Conservation (phyloP, 2,329 filamentous ascomycete species). For the Colletotrichum aenigma region DNA sequence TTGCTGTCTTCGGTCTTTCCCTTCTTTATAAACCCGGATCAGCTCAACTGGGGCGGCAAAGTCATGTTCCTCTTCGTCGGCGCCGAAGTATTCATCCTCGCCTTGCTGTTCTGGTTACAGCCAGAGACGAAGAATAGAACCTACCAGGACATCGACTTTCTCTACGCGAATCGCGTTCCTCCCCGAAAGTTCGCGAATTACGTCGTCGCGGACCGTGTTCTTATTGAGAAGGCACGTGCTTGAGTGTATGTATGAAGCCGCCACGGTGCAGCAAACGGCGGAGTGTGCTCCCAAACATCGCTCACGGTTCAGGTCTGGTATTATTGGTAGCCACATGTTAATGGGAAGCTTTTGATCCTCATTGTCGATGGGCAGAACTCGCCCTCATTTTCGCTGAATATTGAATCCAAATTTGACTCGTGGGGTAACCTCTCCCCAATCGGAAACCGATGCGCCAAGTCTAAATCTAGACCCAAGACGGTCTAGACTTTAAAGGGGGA, state of each 20-base stretch:
- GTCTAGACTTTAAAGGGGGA: background rate
- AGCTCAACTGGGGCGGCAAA: slow-evolving; percentile 41
- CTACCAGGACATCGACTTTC: slow-evolving; percentile 35
- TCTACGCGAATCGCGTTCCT: slow-evolving; percentile 28
- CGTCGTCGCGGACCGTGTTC: slow-evolving; percentile 21
- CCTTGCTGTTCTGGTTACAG: slow-evolving; percentile 34
- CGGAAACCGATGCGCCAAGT: background rate
- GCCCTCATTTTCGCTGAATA: background rate
- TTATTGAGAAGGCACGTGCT: background rate
- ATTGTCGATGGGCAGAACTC: background rate
- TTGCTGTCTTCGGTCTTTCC: slow-evolving; percentile 31
- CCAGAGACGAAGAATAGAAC: slow-evolving; percentile 42
- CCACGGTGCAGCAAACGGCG: background rate
- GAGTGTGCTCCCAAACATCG: background rate
- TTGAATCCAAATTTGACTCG: background rate
- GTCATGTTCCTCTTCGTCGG: slow-evolving; percentile 40
- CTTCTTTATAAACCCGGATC: slow-evolving; percentile 41
- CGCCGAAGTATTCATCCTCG: slow-evolving; percentile 36
- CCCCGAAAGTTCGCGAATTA: slow-evolving; percentile 28
- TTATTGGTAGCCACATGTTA: background rate
- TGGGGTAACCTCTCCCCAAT: background rate
- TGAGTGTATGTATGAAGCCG: background rate
- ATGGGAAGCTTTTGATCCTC: background rate
- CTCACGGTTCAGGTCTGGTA: background rate
- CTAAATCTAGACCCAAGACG: background rate